Conservation (phyloP, 495 filamentous ascomycete genomes). For the Neurospora sp. region DNA sequence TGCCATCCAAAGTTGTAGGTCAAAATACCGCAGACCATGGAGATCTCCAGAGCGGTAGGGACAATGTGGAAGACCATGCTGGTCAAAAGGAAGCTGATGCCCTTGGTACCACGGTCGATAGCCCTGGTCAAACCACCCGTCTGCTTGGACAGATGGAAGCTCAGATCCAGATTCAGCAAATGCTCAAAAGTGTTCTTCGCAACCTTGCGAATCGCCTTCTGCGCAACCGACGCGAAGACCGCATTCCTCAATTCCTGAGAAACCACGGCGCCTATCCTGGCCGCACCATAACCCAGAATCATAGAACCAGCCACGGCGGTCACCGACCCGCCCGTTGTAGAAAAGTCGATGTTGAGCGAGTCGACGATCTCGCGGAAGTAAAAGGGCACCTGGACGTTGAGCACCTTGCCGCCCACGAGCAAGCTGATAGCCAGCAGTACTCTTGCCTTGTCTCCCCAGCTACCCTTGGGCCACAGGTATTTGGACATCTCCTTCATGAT, state of each 20-base stretch:
- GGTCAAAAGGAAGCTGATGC: slow-evolving; percentile 90
- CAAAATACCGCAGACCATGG: slow-evolving; percentile 85
- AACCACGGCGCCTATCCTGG: slow-evolving; percentile 74
- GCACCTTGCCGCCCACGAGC: slow-evolving; percentile 81
- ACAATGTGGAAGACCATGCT: slow-evolving; percentile 99
- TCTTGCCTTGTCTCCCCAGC: slow-evolving; percentile 68
- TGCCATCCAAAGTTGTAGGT: slow-evolving; percentile 89
- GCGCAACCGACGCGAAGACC: slow-evolving; percentile 91
- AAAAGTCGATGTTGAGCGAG: slow-evolving; percentile 91
- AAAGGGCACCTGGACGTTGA: slow-evolving; percentile 97
- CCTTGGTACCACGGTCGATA: slow-evolving; percentile 94
- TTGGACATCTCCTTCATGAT: slow-evolving; percentile 96
- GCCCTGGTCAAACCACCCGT: slow-evolving; percentile 90
- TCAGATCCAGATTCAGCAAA: slow-evolving; percentile 76
- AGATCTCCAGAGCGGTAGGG: slow-evolving; percentile 87
- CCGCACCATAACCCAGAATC: slow-evolving; percentile 83
- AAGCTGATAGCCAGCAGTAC: slow-evolving; percentile 73
- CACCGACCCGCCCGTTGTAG: slow-evolving; percentile 70
- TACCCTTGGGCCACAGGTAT: slow-evolving; percentile 96
- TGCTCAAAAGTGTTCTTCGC: slow-evolving; percentile 90
- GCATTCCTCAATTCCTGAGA: slow-evolving; percentile 93
- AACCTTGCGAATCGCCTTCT: slow-evolving; percentile 88
- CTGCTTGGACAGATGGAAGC: slow-evolving; percentile 88
- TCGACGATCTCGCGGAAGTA: slow-evolving; percentile 98
- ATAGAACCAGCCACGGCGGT: slow-evolving; percentile 82